Evolutionary conservation across 2,329 filamentous ascomycete species (phyloP), one percentile per base, ranked within the genome.

Genomic region (Fonsecaea multimorphosa): DNA sequence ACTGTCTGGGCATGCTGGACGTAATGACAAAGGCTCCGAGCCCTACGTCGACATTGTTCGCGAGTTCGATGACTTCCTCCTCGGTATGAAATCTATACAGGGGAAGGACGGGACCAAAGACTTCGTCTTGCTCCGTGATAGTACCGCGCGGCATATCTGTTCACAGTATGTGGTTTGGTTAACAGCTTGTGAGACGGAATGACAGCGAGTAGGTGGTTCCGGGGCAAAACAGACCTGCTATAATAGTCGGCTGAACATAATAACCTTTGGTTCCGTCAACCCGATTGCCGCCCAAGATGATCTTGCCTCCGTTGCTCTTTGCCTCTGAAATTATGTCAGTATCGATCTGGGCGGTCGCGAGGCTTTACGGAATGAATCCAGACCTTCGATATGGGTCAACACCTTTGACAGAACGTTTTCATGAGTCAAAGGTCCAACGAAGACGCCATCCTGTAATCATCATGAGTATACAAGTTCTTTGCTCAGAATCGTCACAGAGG

Each of bases 1-100:
- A 90, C 68, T 72, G 90, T 85, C 54, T 80, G 79, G 3, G 86
- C 71, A 51, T 77, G 70, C 38, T 73, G 68, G 62, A 71, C 53
- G 80, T 84, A 79, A 86, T 89, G 0, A 89, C 81, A 0, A 85
- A 86, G 1, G 84, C 81, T 0, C 84, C 85, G 0, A 89, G 79
- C 0, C 85, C 86, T 32, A 80, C 81, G 19, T 83, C 78, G 1
- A 77, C 76, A 16, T 80, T 77, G 66, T 88, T 89, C 0, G 84
- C 86, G 1, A 85, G 80, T 1, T 73, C 72, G 34, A 90, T 77
- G 0, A 87, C 85, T 19, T 89, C 86, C 2, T 82, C 82, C 65
- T 91, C 87, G 22, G 84, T 80, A 0, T 78, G 78, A 38, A 83
- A 85, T 0, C 75, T 75, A 8, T 82, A 59, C 11, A 67, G 24